phyloP scores from a whole-genome alignment of 1,139 yeast species.

The Saccharomyces hybrid region DNA sequence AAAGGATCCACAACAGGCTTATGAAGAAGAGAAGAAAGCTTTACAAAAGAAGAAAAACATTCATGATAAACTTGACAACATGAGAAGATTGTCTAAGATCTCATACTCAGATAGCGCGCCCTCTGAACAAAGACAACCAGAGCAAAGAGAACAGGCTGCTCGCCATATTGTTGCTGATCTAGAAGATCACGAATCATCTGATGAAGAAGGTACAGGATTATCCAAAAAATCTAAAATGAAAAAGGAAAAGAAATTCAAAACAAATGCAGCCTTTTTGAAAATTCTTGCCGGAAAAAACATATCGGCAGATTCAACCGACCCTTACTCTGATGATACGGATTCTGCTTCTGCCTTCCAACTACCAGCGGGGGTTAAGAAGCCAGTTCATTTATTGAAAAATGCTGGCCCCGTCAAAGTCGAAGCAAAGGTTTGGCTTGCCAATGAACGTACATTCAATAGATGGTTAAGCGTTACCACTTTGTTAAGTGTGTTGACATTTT shows the following conservation, averaged over 20 bases:
- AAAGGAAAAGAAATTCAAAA: constrained; percentile 8
- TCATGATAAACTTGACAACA: constrained; percentile 39
- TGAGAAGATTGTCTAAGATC: constrained; percentile 31
- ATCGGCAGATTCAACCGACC: constrained; percentile 38
- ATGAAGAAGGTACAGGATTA: constrained; percentile 27
- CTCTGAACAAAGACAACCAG: neutral
- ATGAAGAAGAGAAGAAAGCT: constrained; percentile 46
- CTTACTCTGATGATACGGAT: constrained; percentile 87
- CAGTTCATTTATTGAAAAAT: constrained; percentile 70
- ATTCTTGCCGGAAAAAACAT: constrained; percentile 30
- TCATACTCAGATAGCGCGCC: neutral
- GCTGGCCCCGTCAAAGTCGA: constrained; percentile 91
- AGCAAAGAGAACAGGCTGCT: neutral
- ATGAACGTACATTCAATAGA: constrained; percentile 92
- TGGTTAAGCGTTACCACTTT: constrained; percentile 93
- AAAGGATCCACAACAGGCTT: constrained; percentile 68
- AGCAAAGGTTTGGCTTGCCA: constrained; percentile 97
- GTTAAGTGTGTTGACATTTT: constrained; percentile 78
- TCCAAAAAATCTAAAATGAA: constrained; percentile 7
- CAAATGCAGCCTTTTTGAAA: constrained; percentile 24
- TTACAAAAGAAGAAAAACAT: constrained; percentile 41
- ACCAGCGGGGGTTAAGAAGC: constrained; percentile 86
- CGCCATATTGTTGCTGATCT: constrained; percentile 22
- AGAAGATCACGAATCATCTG: constrained; percentile 41
- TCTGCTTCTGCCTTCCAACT: constrained; percentile 39